Base-by-base conservation (phyloP, 345 rosid genomes). In the Balakata baccata region DNA sequence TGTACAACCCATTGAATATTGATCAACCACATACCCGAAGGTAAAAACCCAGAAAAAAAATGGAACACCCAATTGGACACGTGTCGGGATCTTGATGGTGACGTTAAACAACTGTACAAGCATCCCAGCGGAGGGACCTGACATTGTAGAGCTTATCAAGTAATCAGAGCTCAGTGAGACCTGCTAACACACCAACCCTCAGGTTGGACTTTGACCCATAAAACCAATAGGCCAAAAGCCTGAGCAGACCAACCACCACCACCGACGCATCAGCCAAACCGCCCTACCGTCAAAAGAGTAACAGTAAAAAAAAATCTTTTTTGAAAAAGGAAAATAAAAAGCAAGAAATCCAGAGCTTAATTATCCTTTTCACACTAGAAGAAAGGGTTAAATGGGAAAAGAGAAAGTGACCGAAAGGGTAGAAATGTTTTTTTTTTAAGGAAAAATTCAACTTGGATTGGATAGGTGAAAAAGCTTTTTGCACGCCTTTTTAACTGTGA, bases 171-270 rank as follows among this genome's bases (percentile, higher is more conserved):
- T 41, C 45, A 20, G 62, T 34, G 34, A 72, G 9, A 49, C 46
- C 54, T 34, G 43, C 59, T 2, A 38, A 8, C 67, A 66, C 64
- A 71, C 54, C 9, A 18, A 5, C 38, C 73, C 53, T 70, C 68
- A 61, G 64, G 0, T 38, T 63, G 66, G 76, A 79, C 82, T 71
- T 43, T 75, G 76, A 71, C 82, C 29, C 46, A 13, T 3, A 1
- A 58, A 60, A 60, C 41, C 64, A 60, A 34, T 54, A 8, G 20
- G 5, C 61, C 38, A 49, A 65, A 37, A 64, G 70, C 69, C 64
- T 51, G 51, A 50, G 59, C 68, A 11, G 11, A 37, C 46, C 70
- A 22, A 54, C 66, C 74, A 3, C 17, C 11, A 2, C 25, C 38
- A 22, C 50, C 60, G 46, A 49, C 57, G 46, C 73, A n/a, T 34